These are phyloP conservation scores for Lentinus tigrinus DNA, from an alignment of 768 basidiomycete genomes.

Conservation along the genomic window DNA sequence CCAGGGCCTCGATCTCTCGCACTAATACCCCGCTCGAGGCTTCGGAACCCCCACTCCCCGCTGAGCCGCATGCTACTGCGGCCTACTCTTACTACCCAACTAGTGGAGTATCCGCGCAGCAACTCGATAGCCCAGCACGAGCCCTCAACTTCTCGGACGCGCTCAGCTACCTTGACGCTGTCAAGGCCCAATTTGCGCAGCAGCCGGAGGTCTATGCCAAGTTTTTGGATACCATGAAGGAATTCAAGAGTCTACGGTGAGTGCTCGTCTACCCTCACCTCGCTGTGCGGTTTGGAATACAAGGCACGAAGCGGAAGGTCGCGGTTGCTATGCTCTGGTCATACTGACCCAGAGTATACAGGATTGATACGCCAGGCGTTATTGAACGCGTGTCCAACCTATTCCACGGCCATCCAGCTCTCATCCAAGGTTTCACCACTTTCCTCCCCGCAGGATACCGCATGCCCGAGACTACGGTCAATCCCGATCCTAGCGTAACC, in stretches of 20 bases:
- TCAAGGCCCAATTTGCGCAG: conserved; percentile 59
- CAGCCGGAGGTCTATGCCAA: conserved; percentile 63
- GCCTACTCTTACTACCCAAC: no score
- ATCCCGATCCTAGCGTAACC: conserved; percentile 67
- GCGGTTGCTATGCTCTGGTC: no score
- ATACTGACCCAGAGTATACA: conserved; percentile 28
- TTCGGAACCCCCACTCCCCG: no score
- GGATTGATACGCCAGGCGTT: conserved; percentile 97
- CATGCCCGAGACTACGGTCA: conserved; percentile 75
- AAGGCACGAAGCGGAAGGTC: no score
- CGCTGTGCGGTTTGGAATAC: no score
- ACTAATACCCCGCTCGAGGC: no score
- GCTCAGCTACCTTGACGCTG: conserved; percentile 60
- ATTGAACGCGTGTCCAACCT: conserved; percentile 93
- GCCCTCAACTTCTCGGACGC: conserved; percentile 64
- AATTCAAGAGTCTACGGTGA: conserved; percentile 65
- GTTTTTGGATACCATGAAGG: conserved; percentile 72
- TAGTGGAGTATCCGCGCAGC: no score
- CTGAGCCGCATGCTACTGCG: no score
- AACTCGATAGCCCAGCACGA: conserved; percentile 29
- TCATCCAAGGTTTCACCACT: conserved; percentile 98
- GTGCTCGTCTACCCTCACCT: no score
- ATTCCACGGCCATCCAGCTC: conserved; percentile 83
- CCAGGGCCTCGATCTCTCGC: no score
- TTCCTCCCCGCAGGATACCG: conserved; percentile 94